Base-by-base conservation (phyloP, 2,329 filamentous ascomycete species). In the Aureobasidium lini region DNA sequence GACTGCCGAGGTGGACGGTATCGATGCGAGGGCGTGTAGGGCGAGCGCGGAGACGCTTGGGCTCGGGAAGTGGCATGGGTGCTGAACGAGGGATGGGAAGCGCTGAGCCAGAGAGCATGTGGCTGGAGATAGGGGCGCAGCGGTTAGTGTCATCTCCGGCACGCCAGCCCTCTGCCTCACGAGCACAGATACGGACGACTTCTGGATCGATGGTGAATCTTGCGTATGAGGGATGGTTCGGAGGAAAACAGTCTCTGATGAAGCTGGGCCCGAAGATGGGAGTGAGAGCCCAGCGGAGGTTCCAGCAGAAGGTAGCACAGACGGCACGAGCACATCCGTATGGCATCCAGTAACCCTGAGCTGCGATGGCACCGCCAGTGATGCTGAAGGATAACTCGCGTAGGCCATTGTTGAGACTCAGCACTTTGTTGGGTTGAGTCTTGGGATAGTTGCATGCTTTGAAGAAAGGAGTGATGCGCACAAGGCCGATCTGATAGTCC, bases 311-410 rank as follows among this genome's bases (percentile, higher is more conserved):
- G 0, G 89, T 96, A 4, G 89, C 83, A 67, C 92, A 95, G 54
- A 99, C 78, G 10, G 90, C 91, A 73, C 83, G 88, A 48, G 94
- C 94, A 65, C 91, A 95, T 40, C 84, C 77, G 67, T 86, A 97
- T 2, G 93, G 93, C 83, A 97, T 90, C 94, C 94, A 99, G 73
- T 97, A 99, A 36, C 94, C 92, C 84, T 99, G 94, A 56, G 92
- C 93, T 62, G 84, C 84, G 60, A 97, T 85, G 32, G 91, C 86
- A 6, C 94, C 94, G 29, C 94, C 94, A 0, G 94, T 99, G 70
- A 97, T 95, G 72, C 90, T 96, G 71, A 95, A 88, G 31, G 88
- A 90, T 62, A 97, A 89, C n/a, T 94, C 87, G 64, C 87, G 85
- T 36, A 99, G 82, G 6, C 93, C 92, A 0, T 84, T 83, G 66